phyloP scores from a whole-genome alignment of 352 stramenopile genomes.

The Globisporangium alternatum region DNA sequence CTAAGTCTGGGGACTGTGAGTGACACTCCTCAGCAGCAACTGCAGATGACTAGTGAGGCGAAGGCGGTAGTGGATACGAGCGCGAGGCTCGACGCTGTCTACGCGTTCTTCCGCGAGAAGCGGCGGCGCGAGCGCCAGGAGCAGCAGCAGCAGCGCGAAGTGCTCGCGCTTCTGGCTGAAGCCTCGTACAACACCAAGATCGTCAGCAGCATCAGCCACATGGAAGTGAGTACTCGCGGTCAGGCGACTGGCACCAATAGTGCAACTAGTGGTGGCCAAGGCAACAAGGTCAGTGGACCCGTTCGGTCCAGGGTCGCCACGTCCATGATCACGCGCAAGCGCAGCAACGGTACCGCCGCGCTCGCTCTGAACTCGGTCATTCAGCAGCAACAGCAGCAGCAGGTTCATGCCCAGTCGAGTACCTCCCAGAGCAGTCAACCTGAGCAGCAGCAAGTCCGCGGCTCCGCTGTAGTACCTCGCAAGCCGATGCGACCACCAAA shows the following conservation, averaged over 20 bases:
- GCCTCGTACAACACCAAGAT: constrained; percentile 1
- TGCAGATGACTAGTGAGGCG: not conserved
- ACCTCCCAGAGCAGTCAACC: not conserved
- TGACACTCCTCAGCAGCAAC: not conserved
- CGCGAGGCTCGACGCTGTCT: constrained; percentile 28
- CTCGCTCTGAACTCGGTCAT: constrained; percentile 3
- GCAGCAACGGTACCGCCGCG: constrained; percentile 20
- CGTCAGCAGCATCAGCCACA: not conserved
- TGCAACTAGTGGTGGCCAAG: not conserved
- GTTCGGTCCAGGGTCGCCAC: not conserved
- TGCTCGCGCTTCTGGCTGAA: constrained; percentile 10
- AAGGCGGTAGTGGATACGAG: constrained; percentile 16
- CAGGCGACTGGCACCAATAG: not conserved
- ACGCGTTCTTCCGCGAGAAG: constrained; percentile 49
- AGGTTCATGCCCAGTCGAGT: not conserved
- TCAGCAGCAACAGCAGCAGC: constrained; percentile 5
- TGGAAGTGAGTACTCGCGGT: not conserved
- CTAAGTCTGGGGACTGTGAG: not conserved
- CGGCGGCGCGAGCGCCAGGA: constrained; percentile 35
- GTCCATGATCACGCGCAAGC: constrained; percentile 12
- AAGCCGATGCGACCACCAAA: constrained; percentile 4
- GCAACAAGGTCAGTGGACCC: not conserved
- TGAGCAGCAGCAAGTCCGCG: not conserved
- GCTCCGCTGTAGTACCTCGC: not conserved
- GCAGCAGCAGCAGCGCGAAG: constrained; percentile 25